A percentile compares a stretch with the other conserved stretches of the same genome.
Conservation (phyloP, 352 stramenopile genomes). For the Globisporangium spiculum region DNA sequence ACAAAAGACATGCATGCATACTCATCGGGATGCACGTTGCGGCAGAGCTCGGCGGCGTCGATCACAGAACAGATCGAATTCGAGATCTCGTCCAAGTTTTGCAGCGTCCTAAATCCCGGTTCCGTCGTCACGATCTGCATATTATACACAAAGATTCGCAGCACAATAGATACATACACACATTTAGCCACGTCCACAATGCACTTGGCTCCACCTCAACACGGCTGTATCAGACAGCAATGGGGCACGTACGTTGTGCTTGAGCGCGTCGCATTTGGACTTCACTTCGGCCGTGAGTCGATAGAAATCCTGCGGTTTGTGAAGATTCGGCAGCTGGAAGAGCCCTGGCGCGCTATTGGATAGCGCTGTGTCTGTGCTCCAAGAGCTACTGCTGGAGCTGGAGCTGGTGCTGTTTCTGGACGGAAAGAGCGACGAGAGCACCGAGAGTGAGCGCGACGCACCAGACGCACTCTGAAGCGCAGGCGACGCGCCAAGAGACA, state of each 20-base stretch:
- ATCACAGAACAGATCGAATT: conserved; percentile 95
- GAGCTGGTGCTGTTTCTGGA: not conserved
- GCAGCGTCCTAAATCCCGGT: conserved; percentile 67
- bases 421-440: conserved; percentile 19
- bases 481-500: not conserved
- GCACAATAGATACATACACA: not conserved
- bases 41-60: conserved; percentile 94
- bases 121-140: conserved; percentile 44
- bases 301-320: conserved; percentile 56
- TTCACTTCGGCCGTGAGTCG: conserved; percentile 59
- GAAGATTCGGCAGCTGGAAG: conserved; percentile 68
- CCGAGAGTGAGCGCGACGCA: conserved; percentile 12
- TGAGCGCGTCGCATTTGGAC: conserved; percentile 49
- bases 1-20: conserved; percentile 20
- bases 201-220: not conserved
- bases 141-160: not conserved
- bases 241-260: conserved; percentile 38
- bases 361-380: not conserved
- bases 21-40: conserved; percentile 90
- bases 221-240: not conserved
- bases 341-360: conserved; percentile 34
- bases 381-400: not conserved
- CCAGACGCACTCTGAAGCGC: not conserved
- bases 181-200: not conserved
- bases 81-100: conserved; percentile 92